Base-by-base conservation (phyloP, 345 rosid genomes). In the Brassica cretica region DNA sequence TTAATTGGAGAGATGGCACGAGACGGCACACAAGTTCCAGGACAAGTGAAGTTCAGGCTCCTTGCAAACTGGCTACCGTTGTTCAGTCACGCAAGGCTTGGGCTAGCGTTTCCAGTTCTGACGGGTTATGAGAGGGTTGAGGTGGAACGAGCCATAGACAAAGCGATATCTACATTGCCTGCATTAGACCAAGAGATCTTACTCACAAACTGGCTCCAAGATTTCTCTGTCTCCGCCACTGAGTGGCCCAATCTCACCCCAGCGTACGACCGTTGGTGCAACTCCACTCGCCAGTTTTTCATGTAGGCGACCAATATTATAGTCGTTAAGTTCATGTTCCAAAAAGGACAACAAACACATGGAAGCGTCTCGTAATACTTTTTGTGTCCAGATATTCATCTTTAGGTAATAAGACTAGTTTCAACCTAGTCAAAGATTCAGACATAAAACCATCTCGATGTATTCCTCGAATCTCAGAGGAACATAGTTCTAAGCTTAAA, bases 221-320 rank as follows among this genome's bases (percentile, higher is more conserved):
- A 93, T 71, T 90, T 81, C 68, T 78, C 88, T 2, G 68, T 84
- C 10, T 83, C 89, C 0, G 61, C 88, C 68, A 88, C 96, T 5
- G 91, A 90, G 44, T 93, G 98, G 94, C 96, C 96, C 0, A 85
- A 93, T 80, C 94, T 90, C 33, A 86, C 84, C 39, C 68, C 24
- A 8, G 69, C 89, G 19, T 89, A 88, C 30, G 89, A 93, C 51
- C 93, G 91, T 11, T 93, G 96, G 96, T 93, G 93, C 81, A 85
- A 80, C 33, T 81, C 72, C 12, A 86, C 89, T 68, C 94, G 96
- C 74, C 72, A 82, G 30, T 81, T 84, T 46, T 66, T 83, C 71
- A 62, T 77, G 55, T 81, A 81, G 83, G 29, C 61, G 15, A 29
- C 51, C 71, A 3, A 25, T 37, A 41, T 65, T 2, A 6, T 39